phyloP scores from a whole-genome alignment of 805 yeast genomes.

The Kluyveromyces wickerhamii region DNA sequence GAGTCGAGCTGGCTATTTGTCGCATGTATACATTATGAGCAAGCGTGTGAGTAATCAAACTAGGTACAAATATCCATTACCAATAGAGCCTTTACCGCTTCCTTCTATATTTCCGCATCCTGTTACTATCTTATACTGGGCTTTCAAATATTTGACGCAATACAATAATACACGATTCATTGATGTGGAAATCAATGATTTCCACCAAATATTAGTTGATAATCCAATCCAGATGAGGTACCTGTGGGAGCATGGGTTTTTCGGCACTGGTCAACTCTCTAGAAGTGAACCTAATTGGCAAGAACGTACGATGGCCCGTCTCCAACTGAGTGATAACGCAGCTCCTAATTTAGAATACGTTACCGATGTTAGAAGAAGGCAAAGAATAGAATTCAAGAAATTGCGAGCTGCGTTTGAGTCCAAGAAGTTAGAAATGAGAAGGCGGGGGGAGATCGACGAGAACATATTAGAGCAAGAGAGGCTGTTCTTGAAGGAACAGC shows the following conservation, averaged over 20 bases:
- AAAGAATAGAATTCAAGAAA: conserved; percentile 63
- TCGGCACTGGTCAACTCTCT: conserved; percentile 85
- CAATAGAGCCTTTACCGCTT: conserved; percentile 47
- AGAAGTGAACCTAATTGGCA: conserved; percentile 92
- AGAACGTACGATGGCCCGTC: conserved; percentile 50
- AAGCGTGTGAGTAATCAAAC: conserved; percentile 10
- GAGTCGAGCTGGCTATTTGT: too few relatives aligned
- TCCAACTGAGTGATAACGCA: conserved; percentile 33
- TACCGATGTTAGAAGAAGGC: conserved; percentile 62
- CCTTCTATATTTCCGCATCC: conserved; percentile 57
- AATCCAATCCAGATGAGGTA: conserved; percentile 40
- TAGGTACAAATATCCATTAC: conserved; percentile 47
- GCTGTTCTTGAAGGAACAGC: conserved; percentile 23
- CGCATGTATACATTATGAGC: too few relatives aligned
- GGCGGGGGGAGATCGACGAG: conserved; percentile 30
- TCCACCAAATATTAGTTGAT: conserved; percentile 3
- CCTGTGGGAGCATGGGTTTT: conserved; percentile 83
- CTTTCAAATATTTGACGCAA: conserved; percentile 8
- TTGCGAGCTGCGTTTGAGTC: conserved; percentile 56
- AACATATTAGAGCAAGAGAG: conserved; percentile 27
- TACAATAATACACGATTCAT: conserved; percentile 13
- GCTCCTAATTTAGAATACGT: conserved; percentile 56
- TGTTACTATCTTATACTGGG: conserved; percentile 48
- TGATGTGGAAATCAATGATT: conserved; percentile 3
- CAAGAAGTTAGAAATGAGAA: conserved; percentile 35